phyloP scores from a whole-genome alignment of 805 yeast species.

The Pichia rugopelliculosa region DNA sequence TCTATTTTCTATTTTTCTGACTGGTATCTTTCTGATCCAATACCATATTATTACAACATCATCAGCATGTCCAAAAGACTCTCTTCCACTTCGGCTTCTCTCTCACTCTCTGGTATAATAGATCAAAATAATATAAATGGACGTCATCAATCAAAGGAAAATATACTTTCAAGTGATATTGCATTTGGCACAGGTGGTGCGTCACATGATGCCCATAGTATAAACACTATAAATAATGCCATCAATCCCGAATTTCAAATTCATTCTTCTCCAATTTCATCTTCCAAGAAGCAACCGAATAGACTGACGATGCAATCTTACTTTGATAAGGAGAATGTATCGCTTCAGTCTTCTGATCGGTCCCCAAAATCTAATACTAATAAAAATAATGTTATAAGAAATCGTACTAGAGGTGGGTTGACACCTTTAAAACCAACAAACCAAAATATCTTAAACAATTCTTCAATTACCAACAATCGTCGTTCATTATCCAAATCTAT shows the following conservation, averaged over 20 bases:
- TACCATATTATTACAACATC: too few relatives aligned
- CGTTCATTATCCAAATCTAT: background rate
- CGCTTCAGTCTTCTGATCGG: background rate
- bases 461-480: too few relatives aligned
- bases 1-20: background rate
- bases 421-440: background rate
- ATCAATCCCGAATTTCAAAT: background rate
- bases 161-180: background rate
- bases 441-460: background rate
- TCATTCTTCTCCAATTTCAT: background rate
- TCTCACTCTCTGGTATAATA: background rate
- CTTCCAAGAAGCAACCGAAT: background rate
- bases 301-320: slow-evolving; percentile 9
- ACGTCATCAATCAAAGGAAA: background rate
- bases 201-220: background rate
- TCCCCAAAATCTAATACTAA: background rate
- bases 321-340: slow-evolving; percentile 9
- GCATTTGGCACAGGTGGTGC: background rate
- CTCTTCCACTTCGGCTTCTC: background rate
- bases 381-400: background rate
- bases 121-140: background rate
- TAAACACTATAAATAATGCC: background rate
- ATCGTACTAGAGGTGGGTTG: background rate
- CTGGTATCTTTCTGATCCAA: background rate
- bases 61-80: background rate